phyloP scores from a whole-genome alignment of 1,284 basidiomycete genomes.

The Rhizopogon hawkerae region DNA sequence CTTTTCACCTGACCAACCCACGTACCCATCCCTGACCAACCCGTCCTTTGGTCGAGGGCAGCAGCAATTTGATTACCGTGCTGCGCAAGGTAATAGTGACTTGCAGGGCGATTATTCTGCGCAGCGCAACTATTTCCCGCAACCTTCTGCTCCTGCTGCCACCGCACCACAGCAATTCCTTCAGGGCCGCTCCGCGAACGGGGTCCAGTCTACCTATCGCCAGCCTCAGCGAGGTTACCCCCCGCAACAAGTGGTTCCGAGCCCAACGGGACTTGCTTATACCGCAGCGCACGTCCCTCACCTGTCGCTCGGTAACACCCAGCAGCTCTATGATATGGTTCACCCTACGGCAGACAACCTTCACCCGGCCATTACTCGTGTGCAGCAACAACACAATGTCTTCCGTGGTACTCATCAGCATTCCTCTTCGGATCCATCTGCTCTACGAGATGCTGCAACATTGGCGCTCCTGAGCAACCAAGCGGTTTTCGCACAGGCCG shows the following conservation, averaged over 20 bases:
- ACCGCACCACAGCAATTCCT: conserved; percentile 37
- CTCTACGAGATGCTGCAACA: conserved; percentile 57
- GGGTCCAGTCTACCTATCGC: conserved; percentile 42
- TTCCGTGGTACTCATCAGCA: conserved; percentile 69
- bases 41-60: conserved; percentile 33
- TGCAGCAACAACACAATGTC: conserved; percentile 65
- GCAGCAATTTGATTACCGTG: conserved; percentile 43
- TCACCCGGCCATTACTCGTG: conserved; percentile 58
- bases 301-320: conserved; percentile 58
- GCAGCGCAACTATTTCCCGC: conserved; percentile 45
- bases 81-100: conserved; percentile 39
- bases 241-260: conserved; percentile 47
- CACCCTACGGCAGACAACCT: conserved; percentile 49
- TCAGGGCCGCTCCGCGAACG: conserved; percentile 41
- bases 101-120: conserved; percentile 47
- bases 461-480: conserved; percentile 51
- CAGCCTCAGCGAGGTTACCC: conserved; percentile 51
- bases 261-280: conserved; percentile 47
- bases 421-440: conserved; percentile 70
- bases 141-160: conserved; percentile 20
- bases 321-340: conserved; percentile 75
- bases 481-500: conserved; percentile 42
- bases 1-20: conserved; percentile 45
- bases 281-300: conserved; percentile 43
- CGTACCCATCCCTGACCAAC: conserved; percentile 59